Conservation (phyloP, 495 filamentous ascomycete species). For the Aspergillus cavernicola region DNA sequence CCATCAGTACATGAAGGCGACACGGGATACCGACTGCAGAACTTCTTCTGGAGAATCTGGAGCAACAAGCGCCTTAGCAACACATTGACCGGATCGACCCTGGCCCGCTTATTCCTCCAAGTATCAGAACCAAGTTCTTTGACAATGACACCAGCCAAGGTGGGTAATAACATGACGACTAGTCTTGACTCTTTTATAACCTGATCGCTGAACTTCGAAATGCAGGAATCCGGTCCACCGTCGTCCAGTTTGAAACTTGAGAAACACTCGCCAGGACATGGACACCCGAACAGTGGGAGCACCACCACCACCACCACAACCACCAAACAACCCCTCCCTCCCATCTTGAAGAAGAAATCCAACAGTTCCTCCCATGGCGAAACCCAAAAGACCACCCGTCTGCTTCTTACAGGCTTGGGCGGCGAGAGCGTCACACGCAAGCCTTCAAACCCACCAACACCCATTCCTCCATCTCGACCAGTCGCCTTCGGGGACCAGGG, state of each 20-base stretch:
- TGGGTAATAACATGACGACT: neutral
- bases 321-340: slow-evolving; percentile 23
- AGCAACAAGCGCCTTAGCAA: slow-evolving; percentile 27
- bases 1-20: slow-evolving; percentile 34
- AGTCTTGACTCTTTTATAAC: neutral
- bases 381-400: slow-evolving; percentile 32
- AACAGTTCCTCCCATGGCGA: slow-evolving; percentile 21
- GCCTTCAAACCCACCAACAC: slow-evolving; percentile 30
- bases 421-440: slow-evolving; percentile 32
- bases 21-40: slow-evolving; percentile 44
- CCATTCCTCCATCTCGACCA: slow-evolving; percentile 16
- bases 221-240: slow-evolving; percentile 3
- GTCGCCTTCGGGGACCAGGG: slow-evolving; percentile 8
- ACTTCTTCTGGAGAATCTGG: slow-evolving; percentile 55
- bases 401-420: slow-evolving; percentile 26
- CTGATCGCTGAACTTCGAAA: neutral
- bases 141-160: neutral
- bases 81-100: slow-evolving; percentile 27
- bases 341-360: slow-evolving; percentile 43
- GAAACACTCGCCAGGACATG: neutral
- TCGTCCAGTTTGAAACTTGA: slow-evolving; percentile 1
- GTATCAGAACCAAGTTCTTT: slow-evolving; percentile 31
- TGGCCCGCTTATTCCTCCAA: slow-evolving; percentile 39
- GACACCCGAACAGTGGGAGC: slow-evolving; percentile 3
- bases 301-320: too few species aligned